Percentiles rank a stretch among this genome's conserved stretches.
Conservation (phyloP, 2,329 filamentous ascomycete genomes). For the Ceratocystis alfenasii region DNA sequence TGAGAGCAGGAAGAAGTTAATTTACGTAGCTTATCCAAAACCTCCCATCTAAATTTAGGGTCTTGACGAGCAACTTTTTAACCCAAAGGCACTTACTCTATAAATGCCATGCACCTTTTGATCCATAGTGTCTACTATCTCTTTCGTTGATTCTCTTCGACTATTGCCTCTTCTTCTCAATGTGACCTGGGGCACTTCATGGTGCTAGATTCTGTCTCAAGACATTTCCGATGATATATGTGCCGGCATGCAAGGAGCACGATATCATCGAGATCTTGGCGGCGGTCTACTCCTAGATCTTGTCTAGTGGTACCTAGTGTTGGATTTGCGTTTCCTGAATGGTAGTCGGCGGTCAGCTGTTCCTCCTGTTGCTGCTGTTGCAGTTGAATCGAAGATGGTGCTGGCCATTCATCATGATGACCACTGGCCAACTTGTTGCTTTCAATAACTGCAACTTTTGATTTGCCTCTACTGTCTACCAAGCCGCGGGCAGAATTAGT, state of each 20-base stretch:
- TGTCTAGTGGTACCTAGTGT: conserved; percentile 22
- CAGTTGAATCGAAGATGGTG: background rate
- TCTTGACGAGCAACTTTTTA: too few relatives aligned
- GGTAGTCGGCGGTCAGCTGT: too few relatives aligned
- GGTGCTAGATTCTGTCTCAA: conserved; percentile 39
- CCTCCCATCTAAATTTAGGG: too few relatives aligned
- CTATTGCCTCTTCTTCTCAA: background rate
- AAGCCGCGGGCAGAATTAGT: conserved; percentile 30
- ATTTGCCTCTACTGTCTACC: conserved; percentile 38
- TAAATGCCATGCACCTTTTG: too few relatives aligned
- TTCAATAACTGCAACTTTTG: conserved; percentile 39
- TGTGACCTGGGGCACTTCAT: background rate
- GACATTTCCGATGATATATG: conserved; percentile 56
- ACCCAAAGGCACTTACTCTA: too few relatives aligned
- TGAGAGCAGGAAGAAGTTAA: too few relatives aligned
- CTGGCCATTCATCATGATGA: conserved; percentile 29
- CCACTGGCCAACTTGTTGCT: conserved; percentile 28
- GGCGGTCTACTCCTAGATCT: conserved; percentile 27
- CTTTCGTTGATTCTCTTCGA: too few relatives aligned
- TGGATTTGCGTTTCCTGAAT: background rate
- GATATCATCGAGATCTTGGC: conserved; percentile 47
- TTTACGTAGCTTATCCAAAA: too few relatives aligned
- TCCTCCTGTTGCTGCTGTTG: too few relatives aligned
- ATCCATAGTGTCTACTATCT: too few relatives aligned
- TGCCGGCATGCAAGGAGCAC: conserved; percentile 60